Evolutionary conservation across 129 eudicot genomes (phyloP).

Genomic region (Flaveria trinervia): DNA sequence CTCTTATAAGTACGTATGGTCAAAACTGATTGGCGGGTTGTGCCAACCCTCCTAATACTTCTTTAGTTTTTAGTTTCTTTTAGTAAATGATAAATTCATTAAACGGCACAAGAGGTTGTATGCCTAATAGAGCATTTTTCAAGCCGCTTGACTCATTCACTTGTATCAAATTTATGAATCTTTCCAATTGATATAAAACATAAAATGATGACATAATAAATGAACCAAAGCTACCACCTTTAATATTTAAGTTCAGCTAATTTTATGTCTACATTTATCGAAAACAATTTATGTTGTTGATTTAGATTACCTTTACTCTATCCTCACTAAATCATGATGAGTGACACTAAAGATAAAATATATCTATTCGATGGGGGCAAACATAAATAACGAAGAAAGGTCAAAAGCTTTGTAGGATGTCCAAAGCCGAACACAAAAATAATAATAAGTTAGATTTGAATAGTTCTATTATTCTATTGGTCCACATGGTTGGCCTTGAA

Average conservation of each 20-base stretch:
- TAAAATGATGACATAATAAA: too few relatives aligned
- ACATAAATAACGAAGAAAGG: conserved; percentile 76
- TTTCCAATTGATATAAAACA: too few relatives aligned
- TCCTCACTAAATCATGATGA: conserved; percentile 87
- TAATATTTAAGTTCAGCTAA: too few relatives aligned
- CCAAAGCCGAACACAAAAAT: conserved; percentile 6
- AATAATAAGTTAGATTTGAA: too few relatives aligned
- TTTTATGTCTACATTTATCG: background rate
- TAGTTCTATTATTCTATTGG: too few relatives aligned
- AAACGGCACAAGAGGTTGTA: too few relatives aligned
- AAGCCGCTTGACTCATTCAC: too few relatives aligned
- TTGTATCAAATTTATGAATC: too few relatives aligned
- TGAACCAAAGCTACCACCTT: too few relatives aligned
- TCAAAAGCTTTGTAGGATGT: conserved; percentile 74
- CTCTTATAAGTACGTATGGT: background rate
- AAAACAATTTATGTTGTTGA: background rate
- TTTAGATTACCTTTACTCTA: conserved; percentile 76
- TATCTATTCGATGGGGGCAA: conserved; percentile 76
- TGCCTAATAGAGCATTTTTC: too few relatives aligned
- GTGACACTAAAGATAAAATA: conserved; percentile 75
- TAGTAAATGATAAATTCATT: too few relatives aligned
- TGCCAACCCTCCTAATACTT: background rate
- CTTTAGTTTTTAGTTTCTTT: background rate
- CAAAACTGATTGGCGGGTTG: background rate
- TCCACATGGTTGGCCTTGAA: too few relatives aligned